Evolutionary conservation across 495 filamentous ascomycete species (phyloP).

Genomic region (Paragyromitra xinjiangensis): DNA sequence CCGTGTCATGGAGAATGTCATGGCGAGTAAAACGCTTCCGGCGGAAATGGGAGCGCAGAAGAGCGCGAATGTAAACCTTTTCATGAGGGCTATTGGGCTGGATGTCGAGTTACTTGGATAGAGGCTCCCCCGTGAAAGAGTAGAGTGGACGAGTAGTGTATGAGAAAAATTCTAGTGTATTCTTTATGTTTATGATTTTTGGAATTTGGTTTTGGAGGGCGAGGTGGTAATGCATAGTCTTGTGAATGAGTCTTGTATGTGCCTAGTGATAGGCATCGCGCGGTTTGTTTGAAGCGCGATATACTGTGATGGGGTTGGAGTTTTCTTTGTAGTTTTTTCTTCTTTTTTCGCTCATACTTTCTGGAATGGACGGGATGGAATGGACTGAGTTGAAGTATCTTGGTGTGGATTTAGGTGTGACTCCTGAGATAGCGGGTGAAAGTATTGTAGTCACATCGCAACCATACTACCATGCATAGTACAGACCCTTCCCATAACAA

Average conservation of each 20-base stretch:
- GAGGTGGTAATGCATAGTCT: conserved; percentile 12
- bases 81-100: conserved; percentile 96
- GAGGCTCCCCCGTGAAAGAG: neutral
- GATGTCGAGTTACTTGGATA: conserved; percentile 92
- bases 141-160: neutral
- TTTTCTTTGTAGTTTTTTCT: neutral
- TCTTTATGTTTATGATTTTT: conserved; percentile 14
- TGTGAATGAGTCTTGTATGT: conserved; percentile 3
- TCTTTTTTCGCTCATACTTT: neutral
- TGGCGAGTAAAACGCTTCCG: conserved; percentile 85
- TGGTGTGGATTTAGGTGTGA: neutral
- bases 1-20: conserved; percentile 94
- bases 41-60: conserved; percentile 81
- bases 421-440: neutral
- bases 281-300: conserved; percentile 49
- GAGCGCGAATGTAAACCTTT: conserved; percentile 91
- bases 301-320: conserved; percentile 12
- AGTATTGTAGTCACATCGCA: neutral
- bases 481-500: neutral
- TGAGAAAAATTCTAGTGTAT: neutral
- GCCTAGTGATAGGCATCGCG: conserved; percentile 14
- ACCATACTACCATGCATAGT: neutral
- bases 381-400: neutral
- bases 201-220: conserved; percentile 2
- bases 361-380: neutral